phyloP scores from a whole-genome alignment of 345 rosid genomes.

The Melaleuca alternifolia region DNA sequence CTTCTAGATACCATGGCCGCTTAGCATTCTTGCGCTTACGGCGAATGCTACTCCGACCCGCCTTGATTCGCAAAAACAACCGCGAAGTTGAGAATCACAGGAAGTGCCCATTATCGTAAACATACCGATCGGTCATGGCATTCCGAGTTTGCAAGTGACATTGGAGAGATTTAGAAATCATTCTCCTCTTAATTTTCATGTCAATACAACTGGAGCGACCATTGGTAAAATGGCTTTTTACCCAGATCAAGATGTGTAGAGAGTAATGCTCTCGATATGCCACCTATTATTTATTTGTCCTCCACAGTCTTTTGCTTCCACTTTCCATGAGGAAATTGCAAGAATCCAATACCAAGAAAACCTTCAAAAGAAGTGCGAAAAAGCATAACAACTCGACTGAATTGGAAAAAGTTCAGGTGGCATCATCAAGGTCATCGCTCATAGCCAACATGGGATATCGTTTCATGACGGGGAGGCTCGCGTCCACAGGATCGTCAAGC shows the following conservation, averaged over 20 bases:
- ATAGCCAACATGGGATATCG: not conserved
- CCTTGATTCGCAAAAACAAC: not conserved
- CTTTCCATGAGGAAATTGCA: not conserved
- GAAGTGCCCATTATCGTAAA: not conserved
- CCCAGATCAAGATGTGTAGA: not conserved
- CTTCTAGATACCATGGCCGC: not conserved
- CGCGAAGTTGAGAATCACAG: not conserved
- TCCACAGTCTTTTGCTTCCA: not conserved
- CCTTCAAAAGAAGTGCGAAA: not conserved
- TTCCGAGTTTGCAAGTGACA: not conserved
- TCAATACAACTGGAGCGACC: not conserved
- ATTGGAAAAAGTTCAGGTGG: not conserved
- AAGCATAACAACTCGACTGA: not conserved
- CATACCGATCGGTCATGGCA: not conserved
- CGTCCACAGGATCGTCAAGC: not conserved
- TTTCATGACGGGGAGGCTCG: not conserved
- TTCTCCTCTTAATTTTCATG: not conserved
- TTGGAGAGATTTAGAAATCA: not conserved
- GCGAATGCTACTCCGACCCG: not conserved
- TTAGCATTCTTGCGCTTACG: not conserved
- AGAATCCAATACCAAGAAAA: not conserved
- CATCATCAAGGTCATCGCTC: not conserved
- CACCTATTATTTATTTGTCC: not conserved
- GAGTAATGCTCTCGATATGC: not conserved
- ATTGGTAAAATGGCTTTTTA: not conserved